Evolutionary conservation across 1,284 basidiomycete genomes (phyloP), one percentile per base, ranked within the genome.

Genomic region (Malassezia sp.): DNA sequence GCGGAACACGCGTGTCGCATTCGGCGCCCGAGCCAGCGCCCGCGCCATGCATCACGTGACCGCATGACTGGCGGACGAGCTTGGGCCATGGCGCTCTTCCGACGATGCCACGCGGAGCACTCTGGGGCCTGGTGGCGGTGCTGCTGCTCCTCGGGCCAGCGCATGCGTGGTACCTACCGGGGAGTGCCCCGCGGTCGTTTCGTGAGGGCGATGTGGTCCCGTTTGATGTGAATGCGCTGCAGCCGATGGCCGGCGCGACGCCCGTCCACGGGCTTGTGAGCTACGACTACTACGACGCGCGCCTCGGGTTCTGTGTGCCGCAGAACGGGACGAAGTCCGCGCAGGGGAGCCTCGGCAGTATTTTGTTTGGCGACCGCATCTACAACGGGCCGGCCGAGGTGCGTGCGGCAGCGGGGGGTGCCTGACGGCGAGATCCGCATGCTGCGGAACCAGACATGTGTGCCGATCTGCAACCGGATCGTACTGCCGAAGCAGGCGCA

Each of bases 301-400:
- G 75, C 33, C 84, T 96, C 58, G 81, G 82, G 55, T 96, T 96
- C 72, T 96, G 91, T 67, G 63, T 78, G 54, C 91, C 91, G 5
- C 73, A 78, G 38, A 80, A 76, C 6, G 86, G 85, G 4, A 80
- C 82, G 1, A 73, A 80, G 63, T 80, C 82, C 59, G 81, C 88
- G 67, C 80, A 84, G 11, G 90, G 93, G 72, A 84, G 82, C 1
- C 75, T 97, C 21, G 91, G 91, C 4, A 87, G 85, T 23, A 89
- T 93, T 54, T 75, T 97, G 12, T 95, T 95, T 61, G 91, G 91
- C 23, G 91, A 97, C 74, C 79, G 91, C 51, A 89, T 97, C 66
- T 87, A 90, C 72, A 82, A 83, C 67, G 87, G 85, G 7, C 83
- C 84, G 2, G 90, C 89, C 63, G 77, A n/a, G n/a, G n/a, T n/a